These are phyloP conservation scores for Cryptococcus hybrid DNA, from an alignment of 1,284 basidiomycete genomes.

Conservation along the genomic window DNA sequence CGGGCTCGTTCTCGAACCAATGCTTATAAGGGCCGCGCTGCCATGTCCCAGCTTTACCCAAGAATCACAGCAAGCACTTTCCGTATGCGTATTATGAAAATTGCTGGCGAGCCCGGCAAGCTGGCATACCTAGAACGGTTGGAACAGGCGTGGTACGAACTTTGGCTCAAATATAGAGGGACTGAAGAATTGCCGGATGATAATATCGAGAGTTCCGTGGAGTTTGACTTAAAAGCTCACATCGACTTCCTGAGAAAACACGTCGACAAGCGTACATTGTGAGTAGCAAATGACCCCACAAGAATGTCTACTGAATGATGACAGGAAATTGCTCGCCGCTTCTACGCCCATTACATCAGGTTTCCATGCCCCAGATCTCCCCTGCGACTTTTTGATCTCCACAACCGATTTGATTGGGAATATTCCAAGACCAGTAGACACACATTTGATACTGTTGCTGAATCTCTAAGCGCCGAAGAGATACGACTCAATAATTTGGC, in stretches of 20 bases:
- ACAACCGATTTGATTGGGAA: slow-evolving; percentile 58
- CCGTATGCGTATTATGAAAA: slow-evolving; percentile 46
- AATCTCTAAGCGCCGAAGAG: slow-evolving; percentile 53
- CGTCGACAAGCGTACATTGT: slow-evolving; percentile 82
- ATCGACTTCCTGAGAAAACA: slow-evolving; percentile 73
- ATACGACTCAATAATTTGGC: slow-evolving; percentile 56
- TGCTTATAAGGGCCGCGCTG: slow-evolving; percentile 55
- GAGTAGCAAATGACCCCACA: slow-evolving; percentile 45
- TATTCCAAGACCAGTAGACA: slow-evolving; percentile 48
- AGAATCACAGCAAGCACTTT: slow-evolving; percentile 42
- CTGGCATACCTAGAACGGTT: slow-evolving; percentile 73
- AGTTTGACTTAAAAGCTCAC: slow-evolving; percentile 74
- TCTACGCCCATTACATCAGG: slow-evolving; percentile 8
- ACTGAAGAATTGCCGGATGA: slow-evolving; percentile 67
- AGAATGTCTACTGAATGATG: background rate
- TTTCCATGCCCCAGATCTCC: slow-evolving; percentile 24
- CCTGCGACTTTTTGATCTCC: slow-evolving; percentile 54
- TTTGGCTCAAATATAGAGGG: slow-evolving; percentile 71
- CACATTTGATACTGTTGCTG: slow-evolving; percentile 7
- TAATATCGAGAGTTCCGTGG: slow-evolving; percentile 62
- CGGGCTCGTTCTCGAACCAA: slow-evolving; percentile 64
- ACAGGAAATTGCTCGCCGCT: slow-evolving; percentile 26
- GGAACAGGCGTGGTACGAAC: slow-evolving; percentile 73
- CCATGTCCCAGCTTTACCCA: slow-evolving; percentile 66
- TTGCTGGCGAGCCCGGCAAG: slow-evolving; percentile 64